These are phyloP conservation scores for Colletotrichum euphorbiae DNA, from an alignment of 2,329 filamentous ascomycete genomes.

Conservation along the genomic window DNA sequence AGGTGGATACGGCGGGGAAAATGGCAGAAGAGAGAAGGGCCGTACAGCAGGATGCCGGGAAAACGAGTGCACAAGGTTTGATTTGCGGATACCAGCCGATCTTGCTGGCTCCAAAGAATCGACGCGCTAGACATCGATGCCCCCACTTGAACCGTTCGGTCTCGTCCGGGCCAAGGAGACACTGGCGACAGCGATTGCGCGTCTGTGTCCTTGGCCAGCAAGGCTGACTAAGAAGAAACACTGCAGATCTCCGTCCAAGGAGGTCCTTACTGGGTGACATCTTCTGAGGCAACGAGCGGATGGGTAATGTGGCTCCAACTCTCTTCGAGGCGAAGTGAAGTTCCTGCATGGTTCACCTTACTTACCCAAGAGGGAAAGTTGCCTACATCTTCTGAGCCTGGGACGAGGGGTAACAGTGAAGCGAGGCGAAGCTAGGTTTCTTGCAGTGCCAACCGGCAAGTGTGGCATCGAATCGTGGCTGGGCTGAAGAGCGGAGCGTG, in stretches of 20 bases:
- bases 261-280: not conserved
- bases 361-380: not conserved
- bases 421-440: conserved; percentile 6
- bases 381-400: not conserved
- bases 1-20: conserved; percentile 35
- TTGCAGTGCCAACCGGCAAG: conserved; percentile 2
- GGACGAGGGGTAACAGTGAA: conserved; percentile 1
- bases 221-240: conserved; percentile 23
- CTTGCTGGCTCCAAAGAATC: conserved; percentile 2
- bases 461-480: conserved; percentile 11
- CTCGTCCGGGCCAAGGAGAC: conserved; percentile 35
- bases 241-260: not conserved
- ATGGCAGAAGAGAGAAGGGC: conserved; percentile 10
- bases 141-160: conserved; percentile 28
- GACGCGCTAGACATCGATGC: conserved; percentile 23
- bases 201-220: conserved; percentile 40
- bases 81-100: conserved; percentile 9
- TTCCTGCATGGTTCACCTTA: not conserved
- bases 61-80: not conserved
- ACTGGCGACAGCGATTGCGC: conserved; percentile 41
- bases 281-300: conserved; percentile 7
- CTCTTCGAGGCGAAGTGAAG: not conserved
- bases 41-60: not conserved
- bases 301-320: too few relatives aligned
- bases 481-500: conserved; percentile 16